Evolutionary conservation across 345 rosid species (phyloP).

Genomic region (Eucalyptus sp.): DNA sequence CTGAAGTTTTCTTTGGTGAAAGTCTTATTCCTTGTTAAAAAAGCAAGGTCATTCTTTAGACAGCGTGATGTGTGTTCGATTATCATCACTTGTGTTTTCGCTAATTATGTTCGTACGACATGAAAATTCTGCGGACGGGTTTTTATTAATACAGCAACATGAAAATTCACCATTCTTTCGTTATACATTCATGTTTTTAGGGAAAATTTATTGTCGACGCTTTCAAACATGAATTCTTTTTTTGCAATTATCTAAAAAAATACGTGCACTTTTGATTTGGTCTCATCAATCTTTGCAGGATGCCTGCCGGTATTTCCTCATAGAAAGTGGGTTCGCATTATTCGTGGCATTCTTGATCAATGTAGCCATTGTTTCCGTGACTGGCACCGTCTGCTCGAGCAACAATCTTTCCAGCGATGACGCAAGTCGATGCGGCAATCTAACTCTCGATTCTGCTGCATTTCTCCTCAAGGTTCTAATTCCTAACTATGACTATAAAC

Average conservation of each 20-base stretch:
- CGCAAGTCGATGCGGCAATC: conserved; percentile 19
- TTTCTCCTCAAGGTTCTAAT: conserved; percentile 47
- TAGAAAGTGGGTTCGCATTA: conserved; percentile 58
- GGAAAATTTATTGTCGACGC: background rate
- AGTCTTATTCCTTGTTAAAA: background rate
- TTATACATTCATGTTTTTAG: background rate
- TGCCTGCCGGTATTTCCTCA: conserved; percentile 47
- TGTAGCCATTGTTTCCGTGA: conserved; percentile 34
- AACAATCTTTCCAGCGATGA: conserved; percentile 4
- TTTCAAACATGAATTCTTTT: background rate
- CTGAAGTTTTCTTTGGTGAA: background rate
- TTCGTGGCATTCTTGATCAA: conserved; percentile 55
- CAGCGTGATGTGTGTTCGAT: background rate
- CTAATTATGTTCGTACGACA: background rate
- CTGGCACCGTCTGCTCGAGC: conserved; percentile 41
- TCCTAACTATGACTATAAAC: background rate
- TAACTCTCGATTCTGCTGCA: conserved; percentile 60
- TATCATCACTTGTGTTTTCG: background rate
- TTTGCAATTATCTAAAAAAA: background rate
- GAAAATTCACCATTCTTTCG: background rate
- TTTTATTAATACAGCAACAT: background rate
- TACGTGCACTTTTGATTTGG: background rate
- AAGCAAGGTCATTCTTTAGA: background rate
- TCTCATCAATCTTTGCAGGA: conserved; percentile 12
- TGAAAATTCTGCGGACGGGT: background rate